Evolutionary conservation across 495 filamentous ascomycete species (phyloP), one percentile per base, ranked within the genome.

Genomic region (Lasiosphaeria hispida): DNA sequence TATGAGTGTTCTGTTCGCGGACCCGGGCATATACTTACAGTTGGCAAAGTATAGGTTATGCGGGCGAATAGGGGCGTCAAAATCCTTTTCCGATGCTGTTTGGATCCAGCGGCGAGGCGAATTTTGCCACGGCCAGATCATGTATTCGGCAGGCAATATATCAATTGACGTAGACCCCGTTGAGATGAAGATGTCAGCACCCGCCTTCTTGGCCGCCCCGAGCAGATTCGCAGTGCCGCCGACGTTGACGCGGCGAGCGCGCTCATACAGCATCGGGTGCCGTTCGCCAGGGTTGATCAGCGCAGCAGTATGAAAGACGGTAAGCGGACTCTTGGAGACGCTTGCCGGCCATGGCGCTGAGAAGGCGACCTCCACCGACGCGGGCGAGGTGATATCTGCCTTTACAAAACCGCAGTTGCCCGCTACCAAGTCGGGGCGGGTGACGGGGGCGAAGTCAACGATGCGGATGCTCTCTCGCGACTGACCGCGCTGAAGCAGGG

Each of bases 271-370:
- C 10, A 65, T 57, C 42, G 66, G 57, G 54, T 72, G 71, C 11
- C 83, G 81, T 37, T 84, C 82, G 7, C 68, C 71, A 0, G 78
- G 69, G 5, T 75, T 66, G 47, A 86, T 82, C 6, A 73, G 62
- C 0, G 81, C 82, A 13, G 82, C 82, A 0, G 79, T 84, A 66
- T 85, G 83, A 62, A 79, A 85, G 19, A 85, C 81, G 10, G 82
- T 84, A 17, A 85, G 62, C 14, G 82, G 78, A 3, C 76, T 69
- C 3, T 70, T 52, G 34, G 77, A 68, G 3, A 80, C 76, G 1
- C 67, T 63, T 7, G 58, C 53, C 2, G 76, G 67, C 82, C 83
- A 85, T 30, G 77, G 75, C 48, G 77, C 71, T 11, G 73, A 62
- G 52, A 85, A 85, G 8, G 80, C 77, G 0, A 71, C 73, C 6